phyloP scores from a whole-genome alignment of 768 basidiomycete species.

The Holtermannia corniformis region DNA sequence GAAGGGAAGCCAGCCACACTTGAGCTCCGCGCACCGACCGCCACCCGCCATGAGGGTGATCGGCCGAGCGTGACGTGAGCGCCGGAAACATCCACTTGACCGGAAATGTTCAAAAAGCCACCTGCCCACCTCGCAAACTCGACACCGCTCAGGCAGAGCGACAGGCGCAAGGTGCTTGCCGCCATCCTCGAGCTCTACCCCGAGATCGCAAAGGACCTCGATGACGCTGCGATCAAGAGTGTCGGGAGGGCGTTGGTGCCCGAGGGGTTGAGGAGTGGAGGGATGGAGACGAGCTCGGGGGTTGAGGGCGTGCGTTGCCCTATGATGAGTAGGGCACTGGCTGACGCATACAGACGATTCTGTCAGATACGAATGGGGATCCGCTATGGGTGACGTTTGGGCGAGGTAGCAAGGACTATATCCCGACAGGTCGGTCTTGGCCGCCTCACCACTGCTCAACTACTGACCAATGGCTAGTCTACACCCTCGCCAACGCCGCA shows the following conservation, averaged over 20 bases:
- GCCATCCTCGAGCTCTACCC: conserved; percentile 30
- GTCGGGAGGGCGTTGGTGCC: conserved; percentile 28
- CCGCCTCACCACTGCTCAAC: neutral
- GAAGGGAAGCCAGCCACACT: no score
- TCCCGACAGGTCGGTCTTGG: conserved; percentile 29
- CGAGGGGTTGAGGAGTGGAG: conserved; percentile 24
- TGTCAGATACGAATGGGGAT: conserved; percentile 21
- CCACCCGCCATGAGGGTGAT: no score
- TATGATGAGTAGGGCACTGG: neutral
- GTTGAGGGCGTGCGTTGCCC: conserved; percentile 27
- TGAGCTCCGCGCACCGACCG: no score
- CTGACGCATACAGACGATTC: conserved; percentile 16
- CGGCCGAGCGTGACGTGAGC: no score
- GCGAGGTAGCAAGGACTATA: conserved; percentile 28
- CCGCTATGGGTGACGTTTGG: conserved; percentile 38
- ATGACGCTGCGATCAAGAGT: conserved; percentile 15
- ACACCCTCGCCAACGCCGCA: neutral
- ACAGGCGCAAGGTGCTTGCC: conserved; percentile 26
- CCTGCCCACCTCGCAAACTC: conserved; percentile 32
- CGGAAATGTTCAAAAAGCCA: conserved; percentile 40
- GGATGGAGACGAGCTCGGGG: conserved; percentile 28
- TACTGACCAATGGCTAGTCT: neutral
- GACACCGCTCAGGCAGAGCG: conserved; percentile 34
- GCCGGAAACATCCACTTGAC: no score
- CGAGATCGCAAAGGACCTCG: conserved; percentile 1